These are phyloP conservation scores for Phytopythium ostracodes DNA, from an alignment of 352 stramenopile genomes.

Conservation along the genomic window DNA sequence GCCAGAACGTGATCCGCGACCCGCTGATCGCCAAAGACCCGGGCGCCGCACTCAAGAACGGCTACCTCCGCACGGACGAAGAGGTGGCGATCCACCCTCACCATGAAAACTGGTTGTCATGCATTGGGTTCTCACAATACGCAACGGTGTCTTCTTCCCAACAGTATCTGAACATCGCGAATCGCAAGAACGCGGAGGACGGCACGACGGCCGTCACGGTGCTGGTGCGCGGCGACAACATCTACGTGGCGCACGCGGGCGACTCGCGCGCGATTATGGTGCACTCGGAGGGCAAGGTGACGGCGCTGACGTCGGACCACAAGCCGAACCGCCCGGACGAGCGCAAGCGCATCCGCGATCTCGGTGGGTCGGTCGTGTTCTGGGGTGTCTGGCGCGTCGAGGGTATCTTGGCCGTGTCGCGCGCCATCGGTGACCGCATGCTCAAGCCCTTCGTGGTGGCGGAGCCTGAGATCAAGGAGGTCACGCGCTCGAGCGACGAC, in stretches of 20 bases:
- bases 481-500: slow-evolving; percentile 60
- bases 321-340: slow-evolving; percentile 91
- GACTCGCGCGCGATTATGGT: slow-evolving; percentile 90
- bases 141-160: background rate
- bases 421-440: slow-evolving; percentile 90
- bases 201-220: slow-evolving; percentile 88
- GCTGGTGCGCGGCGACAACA: slow-evolving; percentile 60
- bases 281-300: slow-evolving; percentile 67
- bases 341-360: slow-evolving; percentile 79
- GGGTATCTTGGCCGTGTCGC: slow-evolving; percentile 91
- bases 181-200: slow-evolving; percentile 80
- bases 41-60: slow-evolving; percentile 65
- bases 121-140: background rate
- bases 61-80: slow-evolving; percentile 74
- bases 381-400: slow-evolving; percentile 93
- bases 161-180: slow-evolving; percentile 83
- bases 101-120: background rate
- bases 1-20: slow-evolving; percentile 79
- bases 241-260: slow-evolving; percentile 89
- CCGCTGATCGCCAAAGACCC: slow-evolving; percentile 63
- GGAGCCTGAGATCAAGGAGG: slow-evolving; percentile 84
- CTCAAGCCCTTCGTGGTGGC: slow-evolving; percentile 92
- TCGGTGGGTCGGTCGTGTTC: slow-evolving; percentile 88
- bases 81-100: slow-evolving; percentile 30
- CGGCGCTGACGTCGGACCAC: slow-evolving; percentile 84